A percentile compares a stretch with the other conserved stretches of the same genome.
These are phyloP conservation scores for Durio zibethinus DNA, from an alignment of 345 rosid genomes.

Conservation along the genomic window DNA sequence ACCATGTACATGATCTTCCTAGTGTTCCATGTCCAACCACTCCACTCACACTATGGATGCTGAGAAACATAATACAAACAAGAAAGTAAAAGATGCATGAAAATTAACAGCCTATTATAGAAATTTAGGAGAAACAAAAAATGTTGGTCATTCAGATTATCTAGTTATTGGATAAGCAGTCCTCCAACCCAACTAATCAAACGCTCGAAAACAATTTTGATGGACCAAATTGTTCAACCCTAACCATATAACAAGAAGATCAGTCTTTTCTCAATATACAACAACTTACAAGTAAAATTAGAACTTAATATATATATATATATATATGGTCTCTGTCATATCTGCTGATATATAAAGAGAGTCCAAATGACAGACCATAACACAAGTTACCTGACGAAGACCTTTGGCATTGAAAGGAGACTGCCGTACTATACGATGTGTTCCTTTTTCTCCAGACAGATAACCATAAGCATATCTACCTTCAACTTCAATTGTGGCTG, in stretches of 20 bases:
- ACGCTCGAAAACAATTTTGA: not conserved
- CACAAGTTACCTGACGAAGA: constrained; percentile 72
- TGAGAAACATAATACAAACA: not conserved
- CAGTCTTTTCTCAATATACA: not conserved
- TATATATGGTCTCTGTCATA: not conserved
- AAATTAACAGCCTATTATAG: not conserved
- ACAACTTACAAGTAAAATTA: not conserved
- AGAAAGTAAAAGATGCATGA: not conserved
- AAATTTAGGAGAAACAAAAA: not conserved
- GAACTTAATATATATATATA: not conserved
- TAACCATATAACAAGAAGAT: not conserved
- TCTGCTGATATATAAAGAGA: not conserved
- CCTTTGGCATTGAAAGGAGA: constrained; percentile 98
- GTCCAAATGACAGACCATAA: not conserved
- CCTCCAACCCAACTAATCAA: not conserved
- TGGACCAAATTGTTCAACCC: not conserved
- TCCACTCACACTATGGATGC: not conserved
- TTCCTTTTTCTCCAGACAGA: constrained; percentile 92
- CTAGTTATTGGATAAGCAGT: not conserved
- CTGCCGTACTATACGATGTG: constrained; percentile 91
- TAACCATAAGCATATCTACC: constrained; percentile 94
- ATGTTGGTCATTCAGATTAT: not conserved
- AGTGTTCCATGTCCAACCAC: not conserved
- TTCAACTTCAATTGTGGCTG: constrained; percentile 78
- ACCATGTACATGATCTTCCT: not conserved